Conservation (phyloP, 2,329 filamentous ascomycete species). For the Stagonosporopsis vannaccii region DNA sequence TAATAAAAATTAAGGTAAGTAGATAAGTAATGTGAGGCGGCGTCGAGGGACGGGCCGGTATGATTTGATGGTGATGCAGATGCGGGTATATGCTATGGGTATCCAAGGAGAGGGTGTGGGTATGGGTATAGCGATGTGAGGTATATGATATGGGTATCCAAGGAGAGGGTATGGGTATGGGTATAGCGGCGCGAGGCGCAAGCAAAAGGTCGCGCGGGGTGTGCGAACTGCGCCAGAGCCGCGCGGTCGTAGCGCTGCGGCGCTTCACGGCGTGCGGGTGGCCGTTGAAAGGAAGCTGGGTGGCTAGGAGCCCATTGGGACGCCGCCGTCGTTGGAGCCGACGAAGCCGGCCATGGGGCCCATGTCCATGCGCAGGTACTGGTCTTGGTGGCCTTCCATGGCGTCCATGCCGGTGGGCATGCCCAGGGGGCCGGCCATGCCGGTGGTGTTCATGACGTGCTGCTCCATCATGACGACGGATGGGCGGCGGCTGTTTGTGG, state of each 20-base stretch:
- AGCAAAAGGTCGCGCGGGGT: too few relatives aligned
- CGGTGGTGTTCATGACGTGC: conserved; percentile 30
- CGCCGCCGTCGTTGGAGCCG: conserved; percentile 32
- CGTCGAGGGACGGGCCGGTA: not conserved
- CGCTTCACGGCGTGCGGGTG: too few relatives aligned
- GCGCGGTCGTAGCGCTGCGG: too few relatives aligned
- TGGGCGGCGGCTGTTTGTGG: conserved; percentile 39
- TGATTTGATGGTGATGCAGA: not conserved
- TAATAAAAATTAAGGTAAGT: not conserved
- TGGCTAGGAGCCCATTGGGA: conserved; percentile 25
- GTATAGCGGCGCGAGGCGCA: too few relatives aligned
- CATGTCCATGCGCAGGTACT: conserved; percentile 45
- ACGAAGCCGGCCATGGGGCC: conserved; percentile 39
- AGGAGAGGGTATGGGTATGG: not conserved
- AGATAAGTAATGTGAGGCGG: not conserved
- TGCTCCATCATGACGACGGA: conserved; percentile 43
- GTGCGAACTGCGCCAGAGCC: too few relatives aligned
- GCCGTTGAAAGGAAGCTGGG: not conserved
- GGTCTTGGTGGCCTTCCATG: conserved; percentile 42
- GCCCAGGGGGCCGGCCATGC: conserved; percentile 25
- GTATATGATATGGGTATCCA: conserved; percentile 26
- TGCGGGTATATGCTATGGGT: conserved; percentile 22
- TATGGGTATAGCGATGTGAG: conserved; percentile 11
- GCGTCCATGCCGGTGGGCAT: conserved; percentile 44
- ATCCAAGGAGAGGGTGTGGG: conserved; percentile 17